phyloP scores from a whole-genome alignment of 768 basidiomycete genomes.

The Naganishia onofrii region DNA sequence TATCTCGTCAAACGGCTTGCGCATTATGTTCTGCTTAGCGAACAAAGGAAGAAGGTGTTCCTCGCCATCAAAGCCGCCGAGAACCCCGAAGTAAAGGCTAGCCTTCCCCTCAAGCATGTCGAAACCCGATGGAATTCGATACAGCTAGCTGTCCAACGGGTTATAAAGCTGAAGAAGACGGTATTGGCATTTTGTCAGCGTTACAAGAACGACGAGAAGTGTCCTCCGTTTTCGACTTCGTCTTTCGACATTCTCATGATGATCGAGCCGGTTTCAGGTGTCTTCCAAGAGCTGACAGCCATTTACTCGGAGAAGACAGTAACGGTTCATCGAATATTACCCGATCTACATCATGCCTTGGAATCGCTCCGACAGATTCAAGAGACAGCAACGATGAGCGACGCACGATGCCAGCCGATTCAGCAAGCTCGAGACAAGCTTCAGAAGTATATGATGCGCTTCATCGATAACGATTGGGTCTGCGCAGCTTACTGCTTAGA shows the following conservation, averaged over 20 bases:
- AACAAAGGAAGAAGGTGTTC: no score
- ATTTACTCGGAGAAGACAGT: constrained; percentile 2
- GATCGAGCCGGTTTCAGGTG: not conserved
- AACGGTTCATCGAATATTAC: not conserved
- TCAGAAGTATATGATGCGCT: not conserved
- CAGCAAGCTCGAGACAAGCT: not conserved
- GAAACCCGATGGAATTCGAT: constrained; percentile 4
- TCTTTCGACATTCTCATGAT: constrained; percentile 1
- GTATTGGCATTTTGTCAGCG: not conserved
- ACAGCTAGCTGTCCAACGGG: constrained; percentile 1
- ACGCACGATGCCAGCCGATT: not conserved
- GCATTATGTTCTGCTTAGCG: no score
- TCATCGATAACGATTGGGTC: constrained; percentile 8
- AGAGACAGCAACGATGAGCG: not conserved
- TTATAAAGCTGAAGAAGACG: not conserved
- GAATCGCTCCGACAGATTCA: not conserved
- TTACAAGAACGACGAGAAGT: not conserved
- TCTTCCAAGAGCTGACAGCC: not conserved
- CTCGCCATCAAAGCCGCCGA: no score
- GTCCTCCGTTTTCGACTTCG: not conserved
- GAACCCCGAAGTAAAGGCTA: no score
- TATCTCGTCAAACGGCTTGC: no score
- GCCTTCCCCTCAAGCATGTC: not conserved
- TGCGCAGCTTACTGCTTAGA: constrained; percentile 4
- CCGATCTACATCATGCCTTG: constrained; percentile 1